Conservation (phyloP, 1,284 basidiomycete species). For the Apiotrichum brassicae region DNA sequence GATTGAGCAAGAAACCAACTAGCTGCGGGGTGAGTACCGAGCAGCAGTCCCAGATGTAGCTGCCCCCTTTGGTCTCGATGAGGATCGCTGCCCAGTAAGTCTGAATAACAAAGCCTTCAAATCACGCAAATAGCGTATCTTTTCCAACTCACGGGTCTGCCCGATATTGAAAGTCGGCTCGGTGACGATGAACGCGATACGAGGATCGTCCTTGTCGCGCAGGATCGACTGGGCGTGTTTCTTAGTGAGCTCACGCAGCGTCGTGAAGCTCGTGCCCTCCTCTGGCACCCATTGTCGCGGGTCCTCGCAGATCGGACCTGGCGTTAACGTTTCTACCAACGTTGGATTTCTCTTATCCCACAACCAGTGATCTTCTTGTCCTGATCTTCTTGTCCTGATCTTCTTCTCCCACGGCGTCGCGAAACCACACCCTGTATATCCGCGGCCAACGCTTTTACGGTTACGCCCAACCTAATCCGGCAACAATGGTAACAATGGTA, state of each 20-base stretch:
- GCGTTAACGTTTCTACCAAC: neutral
- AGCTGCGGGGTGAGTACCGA: constrained; percentile 34
- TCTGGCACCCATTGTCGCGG: constrained; percentile 39
- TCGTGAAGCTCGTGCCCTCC: constrained; percentile 39
- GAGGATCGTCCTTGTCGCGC: constrained; percentile 33
- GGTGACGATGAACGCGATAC: constrained; percentile 33
- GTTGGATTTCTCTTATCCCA: no score
- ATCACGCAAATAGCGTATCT: neutral
- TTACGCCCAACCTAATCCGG: no score
- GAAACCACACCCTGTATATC: no score
- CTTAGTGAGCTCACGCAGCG: constrained; percentile 23
- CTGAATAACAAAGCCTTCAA: no score
- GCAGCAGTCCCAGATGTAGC: constrained; percentile 45
- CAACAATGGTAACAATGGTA: no score
- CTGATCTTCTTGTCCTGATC: no score
- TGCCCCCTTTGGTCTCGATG: constrained; percentile 32
- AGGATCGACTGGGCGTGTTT: constrained; percentile 24
- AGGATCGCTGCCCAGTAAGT: constrained; percentile 30
- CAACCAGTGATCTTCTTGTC: no score
- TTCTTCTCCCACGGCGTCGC: no score
- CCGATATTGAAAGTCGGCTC: constrained; percentile 39
- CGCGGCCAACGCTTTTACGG: no score
- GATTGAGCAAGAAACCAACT: constrained; percentile 22
- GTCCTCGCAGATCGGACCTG: constrained; percentile 36
- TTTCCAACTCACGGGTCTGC: constrained; percentile 37